Evolutionary conservation across 1,284 basidiomycete genomes (phyloP).

Genomic region (Hypsizygus ulmarius): DNA sequence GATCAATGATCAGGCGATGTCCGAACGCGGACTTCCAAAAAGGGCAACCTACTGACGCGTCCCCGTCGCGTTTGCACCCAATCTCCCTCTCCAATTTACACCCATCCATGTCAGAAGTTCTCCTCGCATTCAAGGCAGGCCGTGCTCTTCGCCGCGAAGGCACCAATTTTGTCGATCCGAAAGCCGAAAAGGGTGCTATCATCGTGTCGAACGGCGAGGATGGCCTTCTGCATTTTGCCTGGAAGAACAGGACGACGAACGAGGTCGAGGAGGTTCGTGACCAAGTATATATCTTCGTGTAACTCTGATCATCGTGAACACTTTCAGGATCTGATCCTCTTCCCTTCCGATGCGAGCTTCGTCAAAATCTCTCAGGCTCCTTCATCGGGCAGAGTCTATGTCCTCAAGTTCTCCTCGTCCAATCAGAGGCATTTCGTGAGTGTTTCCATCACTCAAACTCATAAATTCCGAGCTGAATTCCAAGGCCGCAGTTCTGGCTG

Average conservation of each 20-base stretch:
- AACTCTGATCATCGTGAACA: constrained; percentile 2
- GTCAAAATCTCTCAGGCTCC: constrained; percentile 61
- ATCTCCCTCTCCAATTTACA: constrained; percentile 4
- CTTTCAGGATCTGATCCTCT: constrained; percentile 71
- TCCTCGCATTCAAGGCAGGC: constrained; percentile 81
- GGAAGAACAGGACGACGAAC: constrained; percentile 68
- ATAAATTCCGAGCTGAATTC: constrained; percentile 11
- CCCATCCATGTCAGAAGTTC: constrained; percentile 38
- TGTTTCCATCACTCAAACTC: constrained; percentile 18
- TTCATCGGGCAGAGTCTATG: constrained; percentile 62
- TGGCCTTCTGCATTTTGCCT: constrained; percentile 70
- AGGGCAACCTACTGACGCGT: constrained; percentile 39
- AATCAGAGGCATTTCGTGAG: constrained; percentile 79
- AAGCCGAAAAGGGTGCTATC: constrained; percentile 68
- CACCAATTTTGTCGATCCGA: constrained; percentile 66
- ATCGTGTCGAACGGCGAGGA: constrained; percentile 67
- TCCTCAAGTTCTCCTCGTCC: constrained; percentile 79
- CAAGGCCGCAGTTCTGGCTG: constrained; percentile 67
- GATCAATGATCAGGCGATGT: constrained; percentile 4
- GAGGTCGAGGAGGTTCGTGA: constrained; percentile 55
- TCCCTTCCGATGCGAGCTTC: constrained; percentile 77
- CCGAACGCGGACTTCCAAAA: constrained; percentile 30
- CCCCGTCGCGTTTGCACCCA: constrained; percentile 37
- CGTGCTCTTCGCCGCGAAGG: constrained; percentile 62
- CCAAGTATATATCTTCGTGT: neutral